Evolutionary conservation across 2,329 filamentous ascomycete species (phyloP).

Genomic region (Ustilaginoidea virens): DNA sequence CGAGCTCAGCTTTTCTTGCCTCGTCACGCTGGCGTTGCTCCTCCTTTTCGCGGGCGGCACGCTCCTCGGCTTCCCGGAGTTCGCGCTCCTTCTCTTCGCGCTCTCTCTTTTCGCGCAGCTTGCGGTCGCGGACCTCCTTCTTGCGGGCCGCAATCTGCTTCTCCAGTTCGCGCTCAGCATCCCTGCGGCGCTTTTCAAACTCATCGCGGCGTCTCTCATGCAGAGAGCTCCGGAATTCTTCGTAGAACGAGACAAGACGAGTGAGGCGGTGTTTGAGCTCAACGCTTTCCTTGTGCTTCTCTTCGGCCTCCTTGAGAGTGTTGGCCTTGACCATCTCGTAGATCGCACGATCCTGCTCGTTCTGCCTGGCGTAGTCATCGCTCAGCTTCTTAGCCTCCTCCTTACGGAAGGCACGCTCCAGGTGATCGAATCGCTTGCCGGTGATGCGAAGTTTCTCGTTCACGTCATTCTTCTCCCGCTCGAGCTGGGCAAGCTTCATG

Average conservation of each 20-base stretch:
- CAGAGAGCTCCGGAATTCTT: conserved; percentile 66
- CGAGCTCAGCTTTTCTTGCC: conserved; percentile 57
- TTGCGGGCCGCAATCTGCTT: conserved; percentile 77
- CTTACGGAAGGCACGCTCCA: conserved; percentile 91
- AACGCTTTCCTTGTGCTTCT: conserved; percentile 83
- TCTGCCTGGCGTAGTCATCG: conserved; percentile 73
- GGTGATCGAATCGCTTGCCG: conserved; percentile 88
- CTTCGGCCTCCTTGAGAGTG: conserved; percentile 64
- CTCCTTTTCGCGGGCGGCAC: conserved; percentile 64
- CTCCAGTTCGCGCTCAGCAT: conserved; percentile 85
- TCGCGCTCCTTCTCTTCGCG: conserved; percentile 70
- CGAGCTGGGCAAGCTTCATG: conserved; percentile 88
- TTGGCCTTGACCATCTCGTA: conserved; percentile 69
- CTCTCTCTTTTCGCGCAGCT: conserved; percentile 69
- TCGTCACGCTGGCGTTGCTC: conserved; percentile 70
- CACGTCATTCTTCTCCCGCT: conserved; percentile 95
- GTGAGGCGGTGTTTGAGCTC: conserved; percentile 86
- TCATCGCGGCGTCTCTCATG: conserved; percentile 82
- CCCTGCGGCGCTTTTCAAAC: conserved; percentile 85
- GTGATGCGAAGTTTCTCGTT: conserved; percentile 82
- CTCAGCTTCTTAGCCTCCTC: conserved; percentile 88
- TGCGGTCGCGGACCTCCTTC: conserved; percentile 75
- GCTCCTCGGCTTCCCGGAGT: conserved; percentile 74
- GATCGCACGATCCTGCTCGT: conserved; percentile 58
- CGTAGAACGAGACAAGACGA: conserved; percentile 72